A percentile compares a stretch with the other conserved stretches of the same genome.
Conservation (phyloP, 2,329 filamentous ascomycete genomes). For the Penicillium sp. region DNA sequence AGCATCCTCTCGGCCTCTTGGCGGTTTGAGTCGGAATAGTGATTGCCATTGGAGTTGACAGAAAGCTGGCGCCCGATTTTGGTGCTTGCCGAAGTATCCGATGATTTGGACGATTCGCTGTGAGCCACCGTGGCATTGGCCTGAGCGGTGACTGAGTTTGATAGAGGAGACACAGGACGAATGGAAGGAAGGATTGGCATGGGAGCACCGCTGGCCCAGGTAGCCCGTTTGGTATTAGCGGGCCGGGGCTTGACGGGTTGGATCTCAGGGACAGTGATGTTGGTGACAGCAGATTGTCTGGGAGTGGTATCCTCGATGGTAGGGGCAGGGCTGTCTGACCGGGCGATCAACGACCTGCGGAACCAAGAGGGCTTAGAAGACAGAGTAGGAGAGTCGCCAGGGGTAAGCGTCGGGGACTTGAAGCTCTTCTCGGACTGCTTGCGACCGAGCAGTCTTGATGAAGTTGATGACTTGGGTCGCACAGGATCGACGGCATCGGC, state of each 20-base stretch:
- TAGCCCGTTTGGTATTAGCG: slow-evolving; percentile 76
- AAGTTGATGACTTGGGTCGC: slow-evolving; percentile 85
- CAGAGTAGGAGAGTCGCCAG: slow-evolving; percentile 57
- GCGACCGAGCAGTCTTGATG: slow-evolving; percentile 73
- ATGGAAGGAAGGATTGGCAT: slow-evolving; percentile 97
- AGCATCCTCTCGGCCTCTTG: slow-evolving; percentile 89
- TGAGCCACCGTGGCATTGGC: slow-evolving; percentile 66
- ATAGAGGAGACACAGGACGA: slow-evolving; percentile 92
- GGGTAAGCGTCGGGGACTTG: slow-evolving; percentile 64
- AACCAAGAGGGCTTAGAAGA: slow-evolving; percentile 94
- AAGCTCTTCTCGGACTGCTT: slow-evolving; percentile 83
- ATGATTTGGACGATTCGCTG: slow-evolving; percentile 47
- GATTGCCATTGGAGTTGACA: slow-evolving; percentile 85
- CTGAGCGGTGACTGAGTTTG: slow-evolving; percentile 87
- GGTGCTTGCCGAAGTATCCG: slow-evolving; percentile 56
- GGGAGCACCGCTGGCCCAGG: slow-evolving; percentile 85
- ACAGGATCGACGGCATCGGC: slow-evolving; percentile 87
- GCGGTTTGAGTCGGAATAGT: slow-evolving; percentile 86
- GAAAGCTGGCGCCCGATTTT: slow-evolving; percentile 96
- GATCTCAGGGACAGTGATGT: slow-evolving; percentile 43
- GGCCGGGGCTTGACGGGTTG: slow-evolving; percentile 56
- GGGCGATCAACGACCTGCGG: slow-evolving; percentile 85
- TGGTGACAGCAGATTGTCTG: slow-evolving; percentile 47
- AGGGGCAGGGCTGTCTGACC: slow-evolving; percentile 69
- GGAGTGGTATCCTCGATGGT: slow-evolving; percentile 45